Base-by-base conservation (phyloP, 169 alveolate genomes). In the Theileria sp. region DNA sequence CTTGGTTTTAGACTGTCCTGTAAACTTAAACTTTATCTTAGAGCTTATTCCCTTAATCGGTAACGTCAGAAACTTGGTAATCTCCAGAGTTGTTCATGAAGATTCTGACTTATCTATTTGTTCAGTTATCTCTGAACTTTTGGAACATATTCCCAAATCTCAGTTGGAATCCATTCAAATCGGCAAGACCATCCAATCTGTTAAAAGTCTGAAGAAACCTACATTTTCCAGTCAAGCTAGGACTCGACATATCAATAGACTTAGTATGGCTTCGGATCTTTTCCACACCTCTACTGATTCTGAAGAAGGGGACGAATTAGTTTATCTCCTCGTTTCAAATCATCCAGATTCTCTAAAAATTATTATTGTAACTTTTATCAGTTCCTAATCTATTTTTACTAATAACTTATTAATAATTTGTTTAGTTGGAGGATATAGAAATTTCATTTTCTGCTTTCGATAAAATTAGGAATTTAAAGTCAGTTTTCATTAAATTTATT, bases 341-440 rank as follows among this genome's bases (percentile, higher is more conserved):
- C 80, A 74, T 13, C 3, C 50, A 17, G 9, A 74, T 19, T 70
- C 77, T 50, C 58, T 74, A 17, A 30, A 21, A 30, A 58, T 44
- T 17, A 21, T 74, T 13, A 54, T 74, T 6, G 80, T 74, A 44
- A 13, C 77, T 74, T 60, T 25, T 44, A 17, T 34, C 73, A 21
- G 9, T 36, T 21, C n/a, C 19, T 66, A 66, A 8, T 44, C 51
- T 32, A 32, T 66, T 66, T 66, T 36, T 66, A 21, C 12, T 44
- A n/a, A 21, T 66, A 66, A 25, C 12, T 25, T 66, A 13, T 5
- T 66, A 34, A 28, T 34, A 23, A 28, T 21, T 70, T 25, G 36
- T 51, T 19, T 68, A 74, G 80, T 23, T 74, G 77, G 80, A 74
- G 23, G 80, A 74, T 54, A 60, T 74, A 17, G 80, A 74, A n/a